Evolutionary conservation across 106 monocot species (phyloP).

Genomic region (Triglochin maritima): DNA sequence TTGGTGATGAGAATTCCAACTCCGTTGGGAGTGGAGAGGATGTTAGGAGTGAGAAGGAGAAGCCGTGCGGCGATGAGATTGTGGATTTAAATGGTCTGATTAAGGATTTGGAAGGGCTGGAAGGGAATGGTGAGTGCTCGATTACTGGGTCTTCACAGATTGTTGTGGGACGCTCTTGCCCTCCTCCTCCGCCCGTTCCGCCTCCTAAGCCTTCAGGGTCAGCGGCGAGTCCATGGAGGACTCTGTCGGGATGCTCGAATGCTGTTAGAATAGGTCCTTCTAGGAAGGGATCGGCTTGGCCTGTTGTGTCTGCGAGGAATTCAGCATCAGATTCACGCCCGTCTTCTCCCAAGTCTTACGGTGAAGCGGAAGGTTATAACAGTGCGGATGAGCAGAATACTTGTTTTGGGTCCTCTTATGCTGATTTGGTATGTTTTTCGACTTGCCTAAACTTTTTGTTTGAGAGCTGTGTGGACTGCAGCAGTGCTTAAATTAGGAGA

Average conservation of each 20-base stretch:
- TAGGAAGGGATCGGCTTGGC: conserved; percentile 54
- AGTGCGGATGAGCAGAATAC: conserved; percentile 90
- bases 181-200: conserved; percentile 61
- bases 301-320: conserved; percentile 31
- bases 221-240: conserved; percentile 26
- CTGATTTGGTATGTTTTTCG: conserved; percentile 49
- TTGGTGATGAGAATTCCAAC: conserved; percentile 23
- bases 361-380: conserved; percentile 88
- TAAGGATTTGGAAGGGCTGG: conserved; percentile 17
- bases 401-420: conserved; percentile 58
- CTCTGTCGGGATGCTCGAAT: conserved; percentile 17
- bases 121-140: conserved; percentile 9
- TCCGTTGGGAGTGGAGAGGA: conserved; percentile 19
- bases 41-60: conserved; percentile 16
- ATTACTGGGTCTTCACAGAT: conserved; percentile 28
- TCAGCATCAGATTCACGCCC: conserved; percentile 54
- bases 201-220: conserved; percentile 43
- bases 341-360: conserved; percentile 76
- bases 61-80: conserved; percentile 15
- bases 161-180: conserved; percentile 36
- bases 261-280: conserved; percentile 41
- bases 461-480: not conserved
- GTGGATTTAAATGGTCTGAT: conserved; percentile 3
- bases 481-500: not conserved
- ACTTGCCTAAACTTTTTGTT: not conserved